Evolutionary conservation across 148 eudicot genomes (phyloP).

Genomic region (Fagopyrum esculentum): DNA sequence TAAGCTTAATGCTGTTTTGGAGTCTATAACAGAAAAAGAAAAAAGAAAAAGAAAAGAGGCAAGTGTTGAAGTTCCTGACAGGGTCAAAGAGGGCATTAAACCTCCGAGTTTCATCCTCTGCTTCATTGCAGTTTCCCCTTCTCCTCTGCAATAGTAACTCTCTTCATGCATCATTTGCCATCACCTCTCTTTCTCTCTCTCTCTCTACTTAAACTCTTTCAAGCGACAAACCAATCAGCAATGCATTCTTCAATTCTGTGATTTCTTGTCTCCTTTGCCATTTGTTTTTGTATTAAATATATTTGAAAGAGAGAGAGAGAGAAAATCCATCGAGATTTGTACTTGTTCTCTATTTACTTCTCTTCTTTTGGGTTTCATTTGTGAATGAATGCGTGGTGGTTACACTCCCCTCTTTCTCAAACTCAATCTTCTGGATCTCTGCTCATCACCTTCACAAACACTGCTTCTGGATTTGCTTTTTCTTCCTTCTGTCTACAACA

Average conservation of each 20-base stretch:
- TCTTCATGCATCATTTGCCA: neutral
- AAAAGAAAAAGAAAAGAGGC: too few species aligned
- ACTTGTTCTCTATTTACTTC: constrained; percentile 12
- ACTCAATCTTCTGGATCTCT: neutral
- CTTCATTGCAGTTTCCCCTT: neutral
- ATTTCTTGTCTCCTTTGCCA: constrained; percentile 25
- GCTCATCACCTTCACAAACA: too few species aligned
- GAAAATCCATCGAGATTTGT: constrained; percentile 23
- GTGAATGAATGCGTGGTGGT: neutral
- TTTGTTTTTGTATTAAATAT: neutral
- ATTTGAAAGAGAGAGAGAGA: constrained; percentile 15
- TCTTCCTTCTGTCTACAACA: neutral
- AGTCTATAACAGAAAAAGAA: too few species aligned
- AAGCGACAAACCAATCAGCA: constrained; percentile 11
- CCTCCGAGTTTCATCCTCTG: neutral
- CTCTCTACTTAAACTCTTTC: neutral
- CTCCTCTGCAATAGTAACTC: neutral
- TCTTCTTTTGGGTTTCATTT: neutral
- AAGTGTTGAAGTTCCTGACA: neutral
- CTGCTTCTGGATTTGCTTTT: neutral
- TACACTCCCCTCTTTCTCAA: neutral
- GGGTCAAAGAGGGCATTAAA: constrained; percentile 2
- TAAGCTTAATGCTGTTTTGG: too few species aligned
- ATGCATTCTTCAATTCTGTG: constrained; percentile 17
- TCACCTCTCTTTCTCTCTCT: neutral